phyloP scores from a whole-genome alignment of 1,284 basidiomycete species.

The Neolentinus lepideus region DNA sequence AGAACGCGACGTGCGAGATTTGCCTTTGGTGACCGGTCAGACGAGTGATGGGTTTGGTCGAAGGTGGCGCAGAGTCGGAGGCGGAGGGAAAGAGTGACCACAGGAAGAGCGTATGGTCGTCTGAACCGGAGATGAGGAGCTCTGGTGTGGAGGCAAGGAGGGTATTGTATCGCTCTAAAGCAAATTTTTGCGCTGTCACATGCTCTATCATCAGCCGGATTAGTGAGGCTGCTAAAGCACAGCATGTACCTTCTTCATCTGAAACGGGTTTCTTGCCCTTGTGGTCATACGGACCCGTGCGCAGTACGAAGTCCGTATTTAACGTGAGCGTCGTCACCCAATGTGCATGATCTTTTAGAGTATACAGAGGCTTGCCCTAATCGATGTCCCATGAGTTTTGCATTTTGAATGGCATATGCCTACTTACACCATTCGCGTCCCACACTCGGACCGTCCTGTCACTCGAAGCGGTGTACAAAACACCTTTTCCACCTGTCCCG shows the following conservation, averaged over 20 bases:
- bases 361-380: constrained; percentile 61
- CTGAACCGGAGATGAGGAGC: constrained; percentile 87
- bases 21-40: constrained; percentile 96
- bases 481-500: constrained; percentile 57
- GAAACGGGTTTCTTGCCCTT: constrained; percentile 67
- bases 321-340: constrained; percentile 98
- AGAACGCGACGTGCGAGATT: constrained; percentile 93
- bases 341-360: constrained; percentile 92
- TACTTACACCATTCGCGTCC: constrained; percentile 75
- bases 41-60: constrained; percentile 74
- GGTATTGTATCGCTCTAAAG: constrained; percentile 68
- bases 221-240: background rate
- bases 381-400: constrained; percentile 4
- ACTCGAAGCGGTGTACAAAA: constrained; percentile 91
- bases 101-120: constrained; percentile 92
- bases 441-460: constrained; percentile 94
- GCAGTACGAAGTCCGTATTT: constrained; percentile 91
- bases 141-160: constrained; percentile 70
- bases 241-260: constrained; percentile 65
- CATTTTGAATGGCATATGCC: too few species aligned
- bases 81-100: constrained; percentile 71
- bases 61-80: constrained; percentile 22
- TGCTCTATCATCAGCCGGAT: background rate
- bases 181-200: constrained; percentile 60
- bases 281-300: constrained; percentile 94